phyloP scores from a whole-genome alignment of 441 rosid genomes.

The Dalechampia spathulata region DNA sequence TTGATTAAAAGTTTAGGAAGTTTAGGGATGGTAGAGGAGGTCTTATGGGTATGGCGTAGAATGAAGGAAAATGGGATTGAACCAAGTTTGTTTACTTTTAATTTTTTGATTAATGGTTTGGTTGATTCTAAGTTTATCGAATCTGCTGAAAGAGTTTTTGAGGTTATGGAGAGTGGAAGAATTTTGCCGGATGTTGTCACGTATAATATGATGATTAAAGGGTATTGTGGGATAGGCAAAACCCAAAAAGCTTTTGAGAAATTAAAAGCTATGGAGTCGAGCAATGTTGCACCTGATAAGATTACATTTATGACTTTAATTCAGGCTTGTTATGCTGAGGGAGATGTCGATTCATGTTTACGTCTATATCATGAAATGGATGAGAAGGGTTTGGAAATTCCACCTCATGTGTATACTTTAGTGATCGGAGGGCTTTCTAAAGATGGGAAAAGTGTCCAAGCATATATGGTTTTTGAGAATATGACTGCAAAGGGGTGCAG shows the following conservation, averaged over 20 bases:
- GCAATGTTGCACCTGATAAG: constrained; percentile 61
- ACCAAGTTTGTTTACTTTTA: constrained; percentile 56
- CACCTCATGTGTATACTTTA: constrained; percentile 61
- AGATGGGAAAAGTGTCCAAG: constrained; percentile 63
- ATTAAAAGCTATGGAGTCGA: constrained; percentile 55
- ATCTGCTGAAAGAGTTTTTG: constrained; percentile 69
- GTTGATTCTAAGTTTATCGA: constrained; percentile 62
- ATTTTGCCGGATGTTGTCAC: constrained; percentile 65
- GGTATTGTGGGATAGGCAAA: constrained; percentile 64
- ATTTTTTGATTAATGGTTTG: constrained; percentile 68
- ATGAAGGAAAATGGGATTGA: constrained; percentile 70
- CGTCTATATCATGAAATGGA: constrained; percentile 72
- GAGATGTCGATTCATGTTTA: constrained; percentile 54
- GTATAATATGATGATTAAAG: constrained; percentile 79
- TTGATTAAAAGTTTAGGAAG: constrained; percentile 57
- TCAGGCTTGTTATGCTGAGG: constrained; percentile 61
- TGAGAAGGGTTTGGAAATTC: constrained; percentile 63
- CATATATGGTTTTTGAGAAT: constrained; percentile 50
- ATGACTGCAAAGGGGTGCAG: constrained; percentile 50
- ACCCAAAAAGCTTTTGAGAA: constrained; percentile 53
- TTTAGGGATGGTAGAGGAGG: constrained; percentile 80
- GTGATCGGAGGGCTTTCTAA: constrained; percentile 78
- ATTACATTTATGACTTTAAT: constrained; percentile 74
- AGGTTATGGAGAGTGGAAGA: constrained; percentile 67
- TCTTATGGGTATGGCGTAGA: constrained; percentile 66